Evolutionary conservation across 2,329 filamentous ascomycete species (phyloP).

Genomic region (Diaporthe sp.): DNA sequence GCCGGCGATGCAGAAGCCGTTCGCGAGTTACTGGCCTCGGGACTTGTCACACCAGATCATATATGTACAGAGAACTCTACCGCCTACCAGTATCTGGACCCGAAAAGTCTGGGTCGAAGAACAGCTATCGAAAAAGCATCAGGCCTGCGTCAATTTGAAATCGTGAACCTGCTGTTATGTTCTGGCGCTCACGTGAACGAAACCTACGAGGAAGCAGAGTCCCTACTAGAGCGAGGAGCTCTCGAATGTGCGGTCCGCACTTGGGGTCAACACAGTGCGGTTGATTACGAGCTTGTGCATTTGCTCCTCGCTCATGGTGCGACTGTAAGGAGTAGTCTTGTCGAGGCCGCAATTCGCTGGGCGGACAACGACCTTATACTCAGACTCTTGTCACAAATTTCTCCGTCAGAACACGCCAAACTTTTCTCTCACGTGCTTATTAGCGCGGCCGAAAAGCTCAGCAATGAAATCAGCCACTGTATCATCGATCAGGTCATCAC

Average conservation of each 20-base stretch:
- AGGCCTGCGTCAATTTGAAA: background rate
- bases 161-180: background rate
- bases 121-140: background rate
- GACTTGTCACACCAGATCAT: background rate
- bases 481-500: background rate
- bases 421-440: background rate
- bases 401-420: background rate
- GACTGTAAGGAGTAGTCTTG: background rate
- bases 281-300: background rate
- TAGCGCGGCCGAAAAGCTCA: background rate
- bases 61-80: background rate
- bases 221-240: background rate
- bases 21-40: background rate
- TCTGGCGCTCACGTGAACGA: background rate
- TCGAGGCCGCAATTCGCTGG: background rate
- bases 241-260: background rate
- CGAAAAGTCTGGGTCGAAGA: background rate
- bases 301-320: background rate
- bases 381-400: background rate
- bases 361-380: background rate
- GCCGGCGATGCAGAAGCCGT: background rate
- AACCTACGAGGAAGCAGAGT: background rate
- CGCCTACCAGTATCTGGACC: background rate
- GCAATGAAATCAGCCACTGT: background rate
- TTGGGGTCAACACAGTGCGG: background rate